phyloP scores from a whole-genome alignment of 1,284 basidiomycete species.

The Leccinum fallax region DNA sequence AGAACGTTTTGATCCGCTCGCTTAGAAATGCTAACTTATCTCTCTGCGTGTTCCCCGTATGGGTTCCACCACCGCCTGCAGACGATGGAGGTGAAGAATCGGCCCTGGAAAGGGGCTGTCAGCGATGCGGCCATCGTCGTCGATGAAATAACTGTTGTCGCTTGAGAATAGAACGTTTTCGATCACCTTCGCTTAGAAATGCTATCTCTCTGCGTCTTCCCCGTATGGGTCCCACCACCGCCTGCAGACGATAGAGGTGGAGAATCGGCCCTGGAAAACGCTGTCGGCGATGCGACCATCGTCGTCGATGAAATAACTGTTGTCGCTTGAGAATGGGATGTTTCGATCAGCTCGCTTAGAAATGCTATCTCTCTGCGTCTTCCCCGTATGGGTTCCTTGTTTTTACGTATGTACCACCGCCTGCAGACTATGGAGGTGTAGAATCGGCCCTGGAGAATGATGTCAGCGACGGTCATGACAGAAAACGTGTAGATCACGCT shows the following conservation, averaged over 20 bases:
- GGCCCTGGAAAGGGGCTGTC: too few species aligned
- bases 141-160: not conserved
- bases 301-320: not conserved
- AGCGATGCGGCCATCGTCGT: not conserved
- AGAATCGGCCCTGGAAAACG: too few species aligned
- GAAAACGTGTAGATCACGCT: not conserved
- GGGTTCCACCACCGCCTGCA: too few species aligned
- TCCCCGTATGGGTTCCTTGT: not conserved
- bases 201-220: not conserved
- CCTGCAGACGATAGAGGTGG: too few species aligned
- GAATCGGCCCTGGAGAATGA: too few species aligned
- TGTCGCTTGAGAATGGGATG: not conserved
- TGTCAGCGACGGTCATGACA: too few species aligned
- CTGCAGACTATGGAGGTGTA: too few species aligned
- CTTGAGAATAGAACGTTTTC: not conserved
- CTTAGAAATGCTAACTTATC: too few species aligned
- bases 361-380: not conserved
- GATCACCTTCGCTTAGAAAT: not conserved
- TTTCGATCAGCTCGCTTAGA: not conserved
- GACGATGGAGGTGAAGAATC: too few species aligned
- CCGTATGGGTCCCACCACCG: not conserved
- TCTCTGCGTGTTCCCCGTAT: too few species aligned
- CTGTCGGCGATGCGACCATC: too few species aligned
- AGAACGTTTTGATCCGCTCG: not conserved
- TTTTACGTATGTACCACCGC: not conserved